Percentiles rank a stretch among this genome's conserved stretches.
Evolutionary conservation across 169 alveolate genomes (phyloP).

Genomic region (Plasmodium berghei): DNA sequence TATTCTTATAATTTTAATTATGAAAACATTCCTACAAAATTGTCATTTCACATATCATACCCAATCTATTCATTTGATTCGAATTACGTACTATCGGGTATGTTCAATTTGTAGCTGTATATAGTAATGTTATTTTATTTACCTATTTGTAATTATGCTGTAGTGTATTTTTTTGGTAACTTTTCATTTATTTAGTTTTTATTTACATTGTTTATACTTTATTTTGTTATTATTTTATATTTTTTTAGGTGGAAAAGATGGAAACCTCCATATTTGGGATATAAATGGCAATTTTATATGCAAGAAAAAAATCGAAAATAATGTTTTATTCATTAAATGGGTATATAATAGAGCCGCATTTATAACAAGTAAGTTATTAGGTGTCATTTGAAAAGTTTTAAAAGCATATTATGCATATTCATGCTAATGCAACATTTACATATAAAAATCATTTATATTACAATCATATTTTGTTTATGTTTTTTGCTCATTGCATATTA

Average conservation of each 20-base stretch:
- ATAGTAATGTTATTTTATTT: not conserved
- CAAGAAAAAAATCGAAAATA: constrained; percentile 51
- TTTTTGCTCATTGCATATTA: not conserved
- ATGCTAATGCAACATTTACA: not conserved
- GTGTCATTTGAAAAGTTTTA: not conserved
- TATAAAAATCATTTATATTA: not conserved
- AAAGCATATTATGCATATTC: not conserved
- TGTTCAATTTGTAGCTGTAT: not conserved
- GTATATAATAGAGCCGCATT: constrained; percentile 58
- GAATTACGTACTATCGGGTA: constrained; percentile 60
- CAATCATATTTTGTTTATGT: not conserved
- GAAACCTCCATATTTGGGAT: constrained; percentile 54
- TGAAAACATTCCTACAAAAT: constrained; percentile 11
- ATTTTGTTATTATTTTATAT: not conserved
- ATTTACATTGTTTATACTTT: not conserved
- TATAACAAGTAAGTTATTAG: constrained; percentile 54
- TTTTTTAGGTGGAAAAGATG: constrained; percentile 62
- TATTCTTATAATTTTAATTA: constrained; percentile 40
- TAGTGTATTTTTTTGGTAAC: too few species aligned
- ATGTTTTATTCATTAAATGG: constrained; percentile 60
- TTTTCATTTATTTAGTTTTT: not conserved
- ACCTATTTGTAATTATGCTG: too few species aligned
- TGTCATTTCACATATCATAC: constrained; percentile 21
- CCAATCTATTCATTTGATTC: constrained; percentile 70
- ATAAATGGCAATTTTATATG: constrained; percentile 31